Percentiles rank a stretch among this genome's conserved stretches.
Conservation (phyloP, 129 eudicot species). For the Lactuca sativa region DNA sequence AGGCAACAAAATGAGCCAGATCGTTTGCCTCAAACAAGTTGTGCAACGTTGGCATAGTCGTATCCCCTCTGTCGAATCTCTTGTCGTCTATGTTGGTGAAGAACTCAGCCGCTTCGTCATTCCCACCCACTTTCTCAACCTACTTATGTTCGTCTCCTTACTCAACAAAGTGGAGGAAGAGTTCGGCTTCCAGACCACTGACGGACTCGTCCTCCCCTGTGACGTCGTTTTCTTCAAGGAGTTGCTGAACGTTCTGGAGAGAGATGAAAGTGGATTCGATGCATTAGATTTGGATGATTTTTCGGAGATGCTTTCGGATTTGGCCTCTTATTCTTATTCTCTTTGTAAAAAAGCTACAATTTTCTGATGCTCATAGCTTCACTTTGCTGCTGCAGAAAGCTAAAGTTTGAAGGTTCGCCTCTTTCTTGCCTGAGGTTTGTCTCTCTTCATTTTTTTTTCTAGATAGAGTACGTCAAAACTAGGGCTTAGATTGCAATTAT, state of each 20-base stretch:
- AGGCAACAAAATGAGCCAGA: too few relatives aligned
- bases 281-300: constrained; percentile 42
- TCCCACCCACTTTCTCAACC: constrained; percentile 60
- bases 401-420: constrained; percentile 26
- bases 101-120: too few relatives aligned
- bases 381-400: constrained; percentile 35
- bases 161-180: constrained; percentile 62
- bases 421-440: too few relatives aligned
- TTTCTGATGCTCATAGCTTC: constrained; percentile 16
- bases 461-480: not conserved
- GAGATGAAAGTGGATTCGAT: constrained; percentile 39
- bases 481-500: not conserved
- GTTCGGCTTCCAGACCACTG: constrained; percentile 47
- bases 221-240: constrained; percentile 38
- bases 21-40: too few relatives aligned
- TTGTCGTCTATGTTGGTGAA: too few relatives aligned
- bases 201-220: constrained; percentile 53
- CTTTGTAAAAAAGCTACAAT: constrained; percentile 16
- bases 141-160: constrained; percentile 48
- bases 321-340: constrained; percentile 14
- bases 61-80: too few relatives aligned
- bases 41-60: too few relatives aligned
- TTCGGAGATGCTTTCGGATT: constrained; percentile 23
- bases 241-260: constrained; percentile 28
- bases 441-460: too few relatives aligned